Evolutionary conservation across 2,329 filamentous ascomycete genomes (phyloP).

Genomic region (Corynespora cassiicola): DNA sequence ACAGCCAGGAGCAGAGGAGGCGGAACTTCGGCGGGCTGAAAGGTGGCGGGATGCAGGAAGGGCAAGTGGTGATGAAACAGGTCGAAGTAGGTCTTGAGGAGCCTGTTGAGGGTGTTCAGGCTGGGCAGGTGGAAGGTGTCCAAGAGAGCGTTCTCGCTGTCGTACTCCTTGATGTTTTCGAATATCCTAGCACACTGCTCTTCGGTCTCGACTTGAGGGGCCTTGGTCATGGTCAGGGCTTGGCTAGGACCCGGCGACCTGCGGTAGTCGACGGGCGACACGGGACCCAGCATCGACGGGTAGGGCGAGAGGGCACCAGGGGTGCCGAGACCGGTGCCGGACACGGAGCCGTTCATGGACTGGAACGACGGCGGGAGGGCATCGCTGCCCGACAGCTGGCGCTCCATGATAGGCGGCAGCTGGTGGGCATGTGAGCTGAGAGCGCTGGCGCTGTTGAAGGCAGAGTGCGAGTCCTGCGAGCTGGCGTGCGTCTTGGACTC

Average conservation of each 20-base stretch:
- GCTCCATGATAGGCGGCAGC: constrained; percentile 73
- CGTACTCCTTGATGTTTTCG: constrained; percentile 82
- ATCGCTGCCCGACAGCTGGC: constrained; percentile 64
- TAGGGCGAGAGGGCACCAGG: constrained; percentile 78
- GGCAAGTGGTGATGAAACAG: constrained; percentile 96
- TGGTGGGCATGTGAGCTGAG: constrained; percentile 66
- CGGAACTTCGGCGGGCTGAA: constrained; percentile 79
- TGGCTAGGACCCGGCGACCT: constrained; percentile 73
- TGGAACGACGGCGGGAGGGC: constrained; percentile 70
- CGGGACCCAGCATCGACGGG: constrained; percentile 70
- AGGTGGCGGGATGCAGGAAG: constrained; percentile 92
- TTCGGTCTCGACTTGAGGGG: constrained; percentile 82
- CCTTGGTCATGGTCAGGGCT: constrained; percentile 68
- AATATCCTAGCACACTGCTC: constrained; percentile 85
- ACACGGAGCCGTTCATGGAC: constrained; percentile 74
- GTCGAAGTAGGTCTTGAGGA: constrained; percentile 94
- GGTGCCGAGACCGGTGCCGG: constrained; percentile 72
- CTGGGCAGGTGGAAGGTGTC: constrained; percentile 89
- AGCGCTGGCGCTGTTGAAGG: constrained; percentile 66
- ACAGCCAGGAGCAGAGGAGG: constrained; percentile 87
- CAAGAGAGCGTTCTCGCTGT: constrained; percentile 81
- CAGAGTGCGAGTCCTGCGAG: constrained; percentile 67
- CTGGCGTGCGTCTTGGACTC: constrained; percentile 79
- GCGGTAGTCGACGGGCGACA: constrained; percentile 72
- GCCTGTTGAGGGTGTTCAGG: constrained; percentile 82